Base-by-base conservation (phyloP, 139 green algal genomes). In the Closterium sp. region DNA sequence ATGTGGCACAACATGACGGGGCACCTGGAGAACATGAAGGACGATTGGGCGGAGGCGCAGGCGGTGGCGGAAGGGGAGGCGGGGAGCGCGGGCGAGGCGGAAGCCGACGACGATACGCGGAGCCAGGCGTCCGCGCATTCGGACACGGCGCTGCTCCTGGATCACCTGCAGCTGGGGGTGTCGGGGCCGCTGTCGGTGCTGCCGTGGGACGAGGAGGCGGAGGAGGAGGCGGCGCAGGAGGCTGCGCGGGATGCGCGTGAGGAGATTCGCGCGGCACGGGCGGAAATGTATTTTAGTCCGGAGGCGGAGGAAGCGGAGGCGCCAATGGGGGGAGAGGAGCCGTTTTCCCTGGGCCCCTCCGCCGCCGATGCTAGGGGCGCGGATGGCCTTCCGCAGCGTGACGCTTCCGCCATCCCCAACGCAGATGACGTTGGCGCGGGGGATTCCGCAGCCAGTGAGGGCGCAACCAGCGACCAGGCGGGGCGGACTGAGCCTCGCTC, bases 1-100 rank as follows among this genome's bases (percentile, higher is more conserved):
- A 87, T 87, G 85, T 87, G 85, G 85, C 28, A 87, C 28, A 87
- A 31, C n/a, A 87, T 87, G 85, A 87, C 85, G 9, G 85, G 85
- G 28, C 85, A 87, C 28, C 85, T 87, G 9, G 85, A 87, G 28
- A 87, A 31, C 85, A 87, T 87, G 85, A 87, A 87, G n/a, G 85
- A 87, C 9, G 85, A 32, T 9, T 87, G 85, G 85, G 85, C 28
- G 85, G 85, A 30, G n/a, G 85, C 85, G 85, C 28, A 30, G 85
- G 85, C 28, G 21, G 85, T 87, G 85, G 28, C 28, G 85, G 85
- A 87, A 31, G 85, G 85, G 28, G 85, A 87, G 85, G 85, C 28
- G n/a, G 85, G 28, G 9, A 32, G 85, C 28, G 85, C 6, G 28
- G 85, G 22, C n/a, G 85, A 31, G 85, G 85, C 28, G n/a, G 85